These are phyloP conservation scores for Sugiyamaella floridensis DNA, from an alignment of 805 yeast species.

Conservation along the genomic window DNA sequence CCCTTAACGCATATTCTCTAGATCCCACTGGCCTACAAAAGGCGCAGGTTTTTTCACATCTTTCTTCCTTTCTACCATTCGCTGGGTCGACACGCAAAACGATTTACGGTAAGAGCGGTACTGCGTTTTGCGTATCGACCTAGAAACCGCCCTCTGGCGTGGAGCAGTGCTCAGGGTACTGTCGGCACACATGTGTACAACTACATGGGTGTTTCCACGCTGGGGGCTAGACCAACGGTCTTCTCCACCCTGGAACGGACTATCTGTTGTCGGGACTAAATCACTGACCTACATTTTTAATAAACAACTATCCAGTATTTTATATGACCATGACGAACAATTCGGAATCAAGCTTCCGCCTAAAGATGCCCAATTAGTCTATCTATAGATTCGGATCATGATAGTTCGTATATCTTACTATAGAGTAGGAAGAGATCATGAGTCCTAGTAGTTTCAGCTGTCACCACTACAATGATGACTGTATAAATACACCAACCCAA, in stretches of 20 bases:
- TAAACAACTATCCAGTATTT: too few relatives aligned
- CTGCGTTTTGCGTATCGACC: neutral
- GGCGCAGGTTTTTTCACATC: neutral
- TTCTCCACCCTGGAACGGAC: conserved; percentile 21
- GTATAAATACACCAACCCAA: too few relatives aligned
- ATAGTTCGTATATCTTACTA: too few relatives aligned
- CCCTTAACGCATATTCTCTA: neutral
- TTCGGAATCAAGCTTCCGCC: too few relatives aligned
- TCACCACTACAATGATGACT: too few relatives aligned
- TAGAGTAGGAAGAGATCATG: too few relatives aligned
- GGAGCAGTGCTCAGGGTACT: neutral
- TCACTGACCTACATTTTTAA: conserved; percentile 20
- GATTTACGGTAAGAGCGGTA: neutral
- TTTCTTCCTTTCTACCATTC: neutral
- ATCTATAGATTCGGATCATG: too few relatives aligned
- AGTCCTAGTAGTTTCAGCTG: too few relatives aligned
- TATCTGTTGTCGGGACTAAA: conserved; percentile 18
- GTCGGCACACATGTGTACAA: neutral
- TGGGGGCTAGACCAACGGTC: conserved; percentile 11
- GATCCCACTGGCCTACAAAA: neutral
- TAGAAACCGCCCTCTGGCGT: neutral
- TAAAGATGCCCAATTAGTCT: too few relatives aligned
- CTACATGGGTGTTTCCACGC: neutral
- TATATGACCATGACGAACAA: too few relatives aligned
- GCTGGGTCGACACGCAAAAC: neutral